Conservation (phyloP, 2,329 filamentous ascomycete genomes). For the Fusarium annulatum region DNA sequence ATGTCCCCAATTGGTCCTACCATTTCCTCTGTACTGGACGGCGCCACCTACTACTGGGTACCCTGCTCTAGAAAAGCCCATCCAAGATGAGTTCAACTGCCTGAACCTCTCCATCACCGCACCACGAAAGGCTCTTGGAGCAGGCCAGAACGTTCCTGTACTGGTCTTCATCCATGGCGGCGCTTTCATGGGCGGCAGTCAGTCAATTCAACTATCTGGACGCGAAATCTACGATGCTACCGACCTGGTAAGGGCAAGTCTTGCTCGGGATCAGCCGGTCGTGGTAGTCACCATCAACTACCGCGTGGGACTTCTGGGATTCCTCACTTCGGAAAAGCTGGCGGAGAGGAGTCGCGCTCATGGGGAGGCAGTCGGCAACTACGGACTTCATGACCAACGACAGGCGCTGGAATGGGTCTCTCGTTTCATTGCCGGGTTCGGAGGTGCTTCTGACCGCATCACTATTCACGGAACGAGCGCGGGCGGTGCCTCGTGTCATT, state of each 20-base stretch:
- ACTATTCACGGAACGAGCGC: background rate
- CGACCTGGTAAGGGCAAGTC: background rate
- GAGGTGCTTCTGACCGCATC: background rate
- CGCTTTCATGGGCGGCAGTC: background rate
- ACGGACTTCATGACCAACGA: background rate
- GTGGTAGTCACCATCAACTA: background rate
- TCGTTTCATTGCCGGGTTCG: background rate
- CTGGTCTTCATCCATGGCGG: background rate
- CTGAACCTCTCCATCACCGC: background rate
- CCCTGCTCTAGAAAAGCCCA: background rate
- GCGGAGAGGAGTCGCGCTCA: background rate
- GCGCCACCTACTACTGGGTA: background rate
- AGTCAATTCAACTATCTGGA: background rate
- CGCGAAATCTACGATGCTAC: background rate
- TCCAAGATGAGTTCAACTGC: background rate
- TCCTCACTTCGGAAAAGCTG: background rate
- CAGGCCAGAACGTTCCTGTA: background rate
- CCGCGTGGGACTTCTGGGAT: background rate
- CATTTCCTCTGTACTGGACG: background rate
- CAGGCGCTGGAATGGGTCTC: background rate
- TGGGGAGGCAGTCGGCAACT: background rate
- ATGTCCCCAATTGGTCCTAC: background rate
- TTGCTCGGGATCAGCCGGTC: background rate
- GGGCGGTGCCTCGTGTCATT: background rate
- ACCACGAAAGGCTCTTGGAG: background rate